Evolutionary conservation across 2,329 filamentous ascomycete species (phyloP).

Genomic region (Fusarium sacchari): DNA sequence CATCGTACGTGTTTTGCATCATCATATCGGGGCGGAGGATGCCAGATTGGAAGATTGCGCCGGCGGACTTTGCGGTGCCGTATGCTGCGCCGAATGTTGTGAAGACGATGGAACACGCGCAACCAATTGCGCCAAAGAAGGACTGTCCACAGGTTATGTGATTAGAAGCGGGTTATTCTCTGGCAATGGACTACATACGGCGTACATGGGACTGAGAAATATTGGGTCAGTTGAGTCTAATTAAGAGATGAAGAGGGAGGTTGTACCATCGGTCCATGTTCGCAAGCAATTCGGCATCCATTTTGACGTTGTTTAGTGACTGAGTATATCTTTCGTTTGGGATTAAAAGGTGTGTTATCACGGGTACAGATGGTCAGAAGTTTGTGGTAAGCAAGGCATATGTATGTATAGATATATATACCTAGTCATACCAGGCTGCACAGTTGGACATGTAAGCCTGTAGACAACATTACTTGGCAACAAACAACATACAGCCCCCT

Average conservation of each 20-base stretch:
- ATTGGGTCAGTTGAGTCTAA: background rate
- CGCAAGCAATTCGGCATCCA: constrained; percentile 47
- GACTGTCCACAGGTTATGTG: constrained; percentile 39
- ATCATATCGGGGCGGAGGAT: constrained; percentile 57
- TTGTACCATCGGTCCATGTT: constrained; percentile 52
- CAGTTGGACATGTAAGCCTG: background rate
- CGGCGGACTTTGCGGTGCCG: constrained; percentile 55
- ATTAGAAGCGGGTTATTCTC: background rate
- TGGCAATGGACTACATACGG: constrained; percentile 48
- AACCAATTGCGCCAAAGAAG: constrained; percentile 56
- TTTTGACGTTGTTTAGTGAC: constrained; percentile 20
- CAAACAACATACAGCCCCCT: background rate
- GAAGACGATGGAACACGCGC: constrained; percentile 59
- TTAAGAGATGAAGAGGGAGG: background rate
- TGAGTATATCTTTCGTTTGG: background rate
- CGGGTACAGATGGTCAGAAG: background rate
- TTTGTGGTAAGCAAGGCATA: background rate
- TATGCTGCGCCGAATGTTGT: constrained; percentile 61
- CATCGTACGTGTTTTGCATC: constrained; percentile 53
- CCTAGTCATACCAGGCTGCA: background rate
- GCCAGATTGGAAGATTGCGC: constrained; percentile 56
- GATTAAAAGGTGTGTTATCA: background rate
- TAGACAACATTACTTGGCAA: background rate
- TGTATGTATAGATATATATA: background rate
- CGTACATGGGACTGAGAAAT: constrained; percentile 54